Evolutionary conservation across 2,329 filamentous ascomycete genomes (phyloP).

Genomic region (Rutstroemia sp.): DNA sequence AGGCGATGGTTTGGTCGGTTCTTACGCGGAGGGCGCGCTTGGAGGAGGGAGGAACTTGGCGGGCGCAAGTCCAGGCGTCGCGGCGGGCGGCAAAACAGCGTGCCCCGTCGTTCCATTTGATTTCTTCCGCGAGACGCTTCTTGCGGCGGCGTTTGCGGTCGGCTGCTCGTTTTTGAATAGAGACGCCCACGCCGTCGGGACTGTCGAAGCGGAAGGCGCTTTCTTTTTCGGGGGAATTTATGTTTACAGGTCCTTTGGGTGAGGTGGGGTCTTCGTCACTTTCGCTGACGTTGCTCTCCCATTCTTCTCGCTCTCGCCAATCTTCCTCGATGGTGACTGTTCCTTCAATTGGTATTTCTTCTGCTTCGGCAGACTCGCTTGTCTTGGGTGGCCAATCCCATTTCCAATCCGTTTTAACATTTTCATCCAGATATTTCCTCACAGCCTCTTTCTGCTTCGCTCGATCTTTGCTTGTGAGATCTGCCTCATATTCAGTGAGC

Average conservation of each 20-base stretch:
- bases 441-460: constrained; percentile 56
- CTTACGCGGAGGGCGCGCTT: constrained; percentile 4
- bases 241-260: constrained; percentile 10
- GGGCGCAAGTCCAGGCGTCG: constrained; percentile 80
- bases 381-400: constrained; percentile 45
- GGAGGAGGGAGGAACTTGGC: constrained; percentile 41
- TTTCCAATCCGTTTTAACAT: constrained; percentile 52
- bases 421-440: constrained; percentile 44
- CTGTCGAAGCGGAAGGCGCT: constrained; percentile 34
- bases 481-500: constrained; percentile 45
- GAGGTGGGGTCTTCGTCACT: constrained; percentile 21
- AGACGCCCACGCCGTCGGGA: constrained; percentile 32
- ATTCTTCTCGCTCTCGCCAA: constrained; percentile 30
- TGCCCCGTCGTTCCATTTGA: constrained; percentile 73
- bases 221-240: constrained; percentile 11
- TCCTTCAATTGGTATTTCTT: constrained; percentile 2
- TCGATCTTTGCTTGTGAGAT: constrained; percentile 56
- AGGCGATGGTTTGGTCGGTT: constrained; percentile 31
- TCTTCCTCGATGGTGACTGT: constrained; percentile 5
- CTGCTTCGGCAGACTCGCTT: constrained; percentile 6
- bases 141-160: constrained; percentile 35
- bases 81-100: constrained; percentile 71
- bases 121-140: constrained; percentile 53
- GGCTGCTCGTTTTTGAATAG: constrained; percentile 14
- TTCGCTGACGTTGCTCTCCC: constrained; percentile 26